Evolutionary conservation across 2,329 filamentous ascomycete species (phyloP), one percentile per base, ranked within the genome.

Genomic region (Juglanconis oblonga): DNA sequence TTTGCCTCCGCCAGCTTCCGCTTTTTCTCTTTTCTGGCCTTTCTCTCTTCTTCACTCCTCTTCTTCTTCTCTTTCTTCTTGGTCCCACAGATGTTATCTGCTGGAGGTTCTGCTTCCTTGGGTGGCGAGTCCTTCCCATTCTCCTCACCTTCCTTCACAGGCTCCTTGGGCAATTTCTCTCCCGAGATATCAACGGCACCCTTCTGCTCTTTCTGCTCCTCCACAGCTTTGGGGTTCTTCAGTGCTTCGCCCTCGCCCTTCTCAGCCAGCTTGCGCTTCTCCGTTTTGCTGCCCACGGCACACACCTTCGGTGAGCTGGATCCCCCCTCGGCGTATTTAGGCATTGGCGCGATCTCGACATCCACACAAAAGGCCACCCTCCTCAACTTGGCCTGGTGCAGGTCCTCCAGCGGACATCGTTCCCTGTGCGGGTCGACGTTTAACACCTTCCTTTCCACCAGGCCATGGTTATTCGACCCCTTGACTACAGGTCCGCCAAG

Each of bases 11-110:
- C 94, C 67, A 91, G 86, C 70, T 86, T 87, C 64, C 92, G 83
- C 71, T 91, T 94, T 74, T 91, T 91, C 74, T 97, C 93, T 72
- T 96, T 96, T 57, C 93, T 86, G 62, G 95, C 91, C 71, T 96
- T 96, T 47, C 93, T 83, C 73, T 97, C 94, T 62, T 94, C 92
- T 71, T 97, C 94, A 45, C 91, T 96, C 65, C 89, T 87, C 78
- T 96, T 97, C 77, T 97, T 97, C 80, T 97, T 97, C 70, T 97
- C 93, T 74, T 92, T 95, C 76, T 96, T 97, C 67, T 87, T 88
- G 7, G 80, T 86, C 1, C 70, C 38, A 29, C 36, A 33, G 11
- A 35, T 9, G 17, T 17, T 48, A 1, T 64, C 62, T 31, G 59
- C 32, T 6, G 50, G 14, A 5, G 49, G 24, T 3, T 62, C 59